Percentiles rank a stretch among this genome's conserved stretches.
These are phyloP conservation scores for Euphrasia confusa DNA, from an alignment of 257 asterid species.

Conservation along the genomic window DNA sequence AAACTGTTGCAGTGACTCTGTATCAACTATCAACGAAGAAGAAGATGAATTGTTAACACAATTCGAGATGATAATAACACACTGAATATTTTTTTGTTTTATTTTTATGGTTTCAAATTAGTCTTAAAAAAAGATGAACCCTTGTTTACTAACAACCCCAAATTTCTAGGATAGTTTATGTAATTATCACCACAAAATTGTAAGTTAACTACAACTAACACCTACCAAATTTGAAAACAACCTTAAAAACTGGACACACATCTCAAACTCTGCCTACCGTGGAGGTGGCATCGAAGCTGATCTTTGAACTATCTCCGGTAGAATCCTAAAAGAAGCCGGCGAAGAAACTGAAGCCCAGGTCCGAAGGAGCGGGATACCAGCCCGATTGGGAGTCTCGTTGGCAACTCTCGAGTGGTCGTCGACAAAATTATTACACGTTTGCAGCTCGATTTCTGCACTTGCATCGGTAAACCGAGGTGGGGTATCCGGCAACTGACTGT, in stretches of 20 bases:
- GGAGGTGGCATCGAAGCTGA: slow-evolving; percentile 60
- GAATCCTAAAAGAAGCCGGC: slow-evolving; percentile 27
- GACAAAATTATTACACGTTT: slow-evolving; percentile 21
- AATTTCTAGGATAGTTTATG: slow-evolving; percentile 11
- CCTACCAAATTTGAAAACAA: slow-evolving; percentile 33
- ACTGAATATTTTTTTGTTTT: background rate
- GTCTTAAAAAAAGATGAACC: background rate
- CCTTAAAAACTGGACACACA: background rate
- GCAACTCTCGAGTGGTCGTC: background rate
- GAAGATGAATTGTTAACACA: background rate
- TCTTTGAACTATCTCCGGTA: slow-evolving; percentile 30
- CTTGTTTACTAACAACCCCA: background rate
- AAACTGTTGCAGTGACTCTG: no score
- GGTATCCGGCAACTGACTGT: slow-evolving; percentile 42
- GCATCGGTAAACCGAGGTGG: slow-evolving; percentile 31
- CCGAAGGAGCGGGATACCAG: slow-evolving; percentile 51
- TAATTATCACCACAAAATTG: slow-evolving; percentile 9
- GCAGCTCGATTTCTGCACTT: slow-evolving; percentile 44
- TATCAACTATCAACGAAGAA: no score
- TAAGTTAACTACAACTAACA: slow-evolving; percentile 27
- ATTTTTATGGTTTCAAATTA: background rate
- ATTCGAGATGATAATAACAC: background rate
- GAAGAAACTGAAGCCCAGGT: slow-evolving; percentile 55
- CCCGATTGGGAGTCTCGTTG: slow-evolving; percentile 35
- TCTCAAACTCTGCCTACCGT: background rate